These are phyloP conservation scores for Carex kokanica DNA, from an alignment of 176 grass and related monocot species.

Conservation along the genomic window DNA sequence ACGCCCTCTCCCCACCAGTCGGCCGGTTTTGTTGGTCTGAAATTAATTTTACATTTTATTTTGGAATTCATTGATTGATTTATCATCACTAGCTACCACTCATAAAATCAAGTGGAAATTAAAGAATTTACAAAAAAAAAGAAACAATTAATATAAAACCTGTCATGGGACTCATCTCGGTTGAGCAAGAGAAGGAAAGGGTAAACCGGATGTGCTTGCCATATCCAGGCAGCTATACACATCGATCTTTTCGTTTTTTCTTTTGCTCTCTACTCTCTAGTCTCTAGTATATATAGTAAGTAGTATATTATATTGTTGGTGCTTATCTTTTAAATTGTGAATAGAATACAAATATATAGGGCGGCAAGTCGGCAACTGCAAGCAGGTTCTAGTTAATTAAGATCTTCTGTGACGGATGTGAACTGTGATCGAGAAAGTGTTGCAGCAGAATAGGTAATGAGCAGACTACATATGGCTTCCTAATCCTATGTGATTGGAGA, in stretches of 20 bases:
- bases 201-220: constrained; percentile 77
- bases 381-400: neutral
- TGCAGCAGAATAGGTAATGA: neutral
- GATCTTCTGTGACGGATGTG: neutral
- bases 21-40: constrained; percentile 69
- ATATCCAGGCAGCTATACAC: constrained; percentile 94
- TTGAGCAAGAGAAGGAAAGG: constrained; percentile 72
- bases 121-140: neutral
- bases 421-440: no score
- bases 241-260: constrained; percentile 30
- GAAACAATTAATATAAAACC: constrained; percentile 36
- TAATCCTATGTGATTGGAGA: no score
- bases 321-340: constrained; percentile 1
- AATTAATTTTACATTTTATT: constrained; percentile 8
- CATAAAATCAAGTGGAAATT: neutral
- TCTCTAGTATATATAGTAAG: no score
- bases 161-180: constrained; percentile 82
- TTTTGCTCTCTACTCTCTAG: neutral
- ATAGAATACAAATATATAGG: constrained; percentile 15
- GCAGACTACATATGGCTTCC: neutral
- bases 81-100: neutral
- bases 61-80: neutral
- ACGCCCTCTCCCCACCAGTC: constrained; percentile 83
- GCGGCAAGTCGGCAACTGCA: no score
- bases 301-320: no score